Evolutionary conservation across 345 rosid genomes (phyloP), one percentile per base, ranked within the genome.

Genomic region (Eucalyptus viminalis): DNA sequence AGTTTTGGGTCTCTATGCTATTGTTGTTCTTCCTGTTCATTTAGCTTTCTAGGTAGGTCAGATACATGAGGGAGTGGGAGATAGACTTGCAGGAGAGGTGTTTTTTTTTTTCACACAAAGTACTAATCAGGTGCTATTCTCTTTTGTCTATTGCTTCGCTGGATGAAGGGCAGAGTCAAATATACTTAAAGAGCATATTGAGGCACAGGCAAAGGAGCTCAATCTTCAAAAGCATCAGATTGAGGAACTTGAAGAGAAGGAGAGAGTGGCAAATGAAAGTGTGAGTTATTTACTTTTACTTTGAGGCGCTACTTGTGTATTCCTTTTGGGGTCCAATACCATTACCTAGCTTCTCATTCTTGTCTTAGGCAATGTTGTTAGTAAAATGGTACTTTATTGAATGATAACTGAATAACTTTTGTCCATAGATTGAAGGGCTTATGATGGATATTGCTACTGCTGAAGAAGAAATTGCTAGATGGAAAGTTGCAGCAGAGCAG

Each of bases 401-500:
- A 22, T 87, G 14, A 76, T 88, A 17, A 44, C 88, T 43, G 34
- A 43, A 44, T 86, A 85, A 24, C 15, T 22, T 62, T n/a, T 54
- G 19, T 53, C 49, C 49, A 25, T 91, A 98, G 99, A 94, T 98
- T 89, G 99, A 98, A 94, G 99, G 99, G 91, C 97, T 98, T 87
- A 97, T 98, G 99, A 92, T 94, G 89, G 99, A 98, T 91, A 96
- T 98, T 90, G 95, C 98, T 92, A 98, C 98, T 87, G 97, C 99
- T 88, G 99, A 97, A 93, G 99, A 97, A 95, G 99, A 98, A 94
- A 98, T 98, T 90, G 88, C 94, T 40, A 95, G 99, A 93, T 98
- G 99, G 99, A 98, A 97, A 96, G 94, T 94, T 65, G 99, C 99
- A 90, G 99, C 99, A 80, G 99, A 97, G 94, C 95, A 98, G 89